Evolutionary conservation across 257 asterid species (phyloP).

Genomic region (Petrea volubilis): DNA sequence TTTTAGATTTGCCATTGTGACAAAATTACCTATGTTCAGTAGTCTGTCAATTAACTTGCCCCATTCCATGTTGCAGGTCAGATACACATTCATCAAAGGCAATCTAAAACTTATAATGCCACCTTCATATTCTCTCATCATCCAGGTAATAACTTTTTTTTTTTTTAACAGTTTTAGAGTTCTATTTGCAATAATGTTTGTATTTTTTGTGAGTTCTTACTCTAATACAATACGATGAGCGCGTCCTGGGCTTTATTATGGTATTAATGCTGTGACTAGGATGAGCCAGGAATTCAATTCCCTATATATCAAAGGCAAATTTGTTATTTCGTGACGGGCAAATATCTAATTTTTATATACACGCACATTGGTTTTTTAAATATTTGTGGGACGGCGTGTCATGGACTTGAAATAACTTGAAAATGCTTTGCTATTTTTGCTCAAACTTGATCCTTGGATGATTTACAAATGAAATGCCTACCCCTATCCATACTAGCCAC

Average conservation of each 20-base stretch:
- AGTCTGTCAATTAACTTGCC: neutral
- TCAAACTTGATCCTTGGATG: too few relatives aligned
- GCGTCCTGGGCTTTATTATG: neutral
- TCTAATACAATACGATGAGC: neutral
- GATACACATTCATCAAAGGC: slow-evolving; percentile 64
- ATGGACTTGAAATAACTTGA: too few relatives aligned
- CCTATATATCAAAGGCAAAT: too few relatives aligned
- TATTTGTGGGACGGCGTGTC: too few relatives aligned
- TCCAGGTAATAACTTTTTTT: slow-evolving; percentile 58
- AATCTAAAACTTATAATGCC: slow-evolving; percentile 68
- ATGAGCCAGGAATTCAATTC: too few relatives aligned
- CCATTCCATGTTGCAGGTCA: slow-evolving; percentile 49
- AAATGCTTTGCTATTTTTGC: too few relatives aligned
- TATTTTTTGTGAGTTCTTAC: neutral
- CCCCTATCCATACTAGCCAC: too few relatives aligned
- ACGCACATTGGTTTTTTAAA: too few relatives aligned
- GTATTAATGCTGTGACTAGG: neutral
- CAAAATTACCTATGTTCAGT: neutral
- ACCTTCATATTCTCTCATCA: slow-evolving; percentile 68
- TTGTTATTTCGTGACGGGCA: too few relatives aligned
- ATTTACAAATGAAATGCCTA: too few relatives aligned
- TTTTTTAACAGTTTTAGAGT: neutral
- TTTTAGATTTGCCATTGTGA: neutral
- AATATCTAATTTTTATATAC: too few relatives aligned
- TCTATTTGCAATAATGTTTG: neutral